Conservation (phyloP, 1,284 basidiomycete species). For the Microbotryomycetes sp. region DNA sequence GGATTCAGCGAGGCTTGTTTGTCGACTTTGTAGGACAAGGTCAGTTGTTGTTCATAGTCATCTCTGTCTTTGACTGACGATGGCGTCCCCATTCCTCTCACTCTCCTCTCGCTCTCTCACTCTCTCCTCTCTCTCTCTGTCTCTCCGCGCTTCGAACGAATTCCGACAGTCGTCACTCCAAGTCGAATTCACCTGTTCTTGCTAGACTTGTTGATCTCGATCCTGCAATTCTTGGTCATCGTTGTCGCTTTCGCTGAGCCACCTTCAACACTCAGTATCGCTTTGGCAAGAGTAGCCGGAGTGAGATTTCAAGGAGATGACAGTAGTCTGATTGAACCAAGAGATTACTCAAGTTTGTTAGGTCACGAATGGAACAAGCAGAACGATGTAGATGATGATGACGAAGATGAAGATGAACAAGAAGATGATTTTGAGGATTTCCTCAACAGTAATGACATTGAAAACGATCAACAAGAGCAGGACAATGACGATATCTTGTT, state of each 20-base stretch:
- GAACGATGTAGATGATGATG: neutral
- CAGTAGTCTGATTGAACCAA: neutral
- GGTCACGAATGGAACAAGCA: neutral
- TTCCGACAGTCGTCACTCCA: neutral
- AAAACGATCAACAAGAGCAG: neutral
- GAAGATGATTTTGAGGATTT: neutral
- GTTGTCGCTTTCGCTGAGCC: neutral
- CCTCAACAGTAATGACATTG: too few relatives aligned
- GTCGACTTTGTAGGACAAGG: constrained; percentile 27
- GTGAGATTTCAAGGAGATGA: neutral
- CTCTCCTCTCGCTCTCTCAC: constrained; percentile 3
- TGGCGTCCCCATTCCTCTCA: neutral
- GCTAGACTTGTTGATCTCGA: neutral
- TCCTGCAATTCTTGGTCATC: neutral
- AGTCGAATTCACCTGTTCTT: neutral
- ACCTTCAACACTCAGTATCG: neutral
- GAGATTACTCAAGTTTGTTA: neutral
- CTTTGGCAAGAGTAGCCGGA: neutral
- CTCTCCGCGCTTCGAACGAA: neutral
- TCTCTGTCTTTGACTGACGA: too few relatives aligned
- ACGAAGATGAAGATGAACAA: neutral
- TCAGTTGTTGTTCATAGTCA: too few relatives aligned
- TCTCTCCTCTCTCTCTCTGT: neutral
- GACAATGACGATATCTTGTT: neutral
- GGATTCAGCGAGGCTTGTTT: constrained; percentile 8